A percentile compares a stretch with the other conserved stretches of the same genome.
Conservation (phyloP, 1,139 yeast genomes). For the Magnusiomyces tetraspermus region DNA sequence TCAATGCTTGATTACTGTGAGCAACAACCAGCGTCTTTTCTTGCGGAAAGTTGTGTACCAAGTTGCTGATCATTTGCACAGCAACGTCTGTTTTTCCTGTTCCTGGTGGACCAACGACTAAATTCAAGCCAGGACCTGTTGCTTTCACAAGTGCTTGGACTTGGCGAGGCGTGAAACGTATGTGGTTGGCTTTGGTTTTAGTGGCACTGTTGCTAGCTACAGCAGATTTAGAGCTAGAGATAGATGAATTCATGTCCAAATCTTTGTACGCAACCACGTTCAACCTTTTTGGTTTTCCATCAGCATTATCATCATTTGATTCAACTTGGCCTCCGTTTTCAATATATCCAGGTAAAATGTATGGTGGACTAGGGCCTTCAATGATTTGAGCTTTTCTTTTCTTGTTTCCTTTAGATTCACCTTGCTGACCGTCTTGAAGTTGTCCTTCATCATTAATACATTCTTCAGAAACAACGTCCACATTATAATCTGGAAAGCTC, state of each 20-base stretch:
- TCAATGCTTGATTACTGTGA: conserved; percentile 23
- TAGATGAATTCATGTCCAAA: too few relatives aligned
- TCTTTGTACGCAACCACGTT: not conserved
- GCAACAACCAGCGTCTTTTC: conserved; percentile 36
- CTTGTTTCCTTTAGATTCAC: not conserved
- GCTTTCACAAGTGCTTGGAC: conserved; percentile 24
- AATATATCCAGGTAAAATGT: conserved; percentile 8
- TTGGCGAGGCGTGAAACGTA: conserved; percentile 25
- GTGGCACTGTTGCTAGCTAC: too few relatives aligned
- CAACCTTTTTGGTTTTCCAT: not conserved
- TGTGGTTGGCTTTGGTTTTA: conserved; percentile 12
- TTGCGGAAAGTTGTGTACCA: conserved; percentile 26
- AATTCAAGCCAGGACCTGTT: conserved; percentile 30
- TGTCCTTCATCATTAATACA: not conserved
- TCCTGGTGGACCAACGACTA: conserved; percentile 41
- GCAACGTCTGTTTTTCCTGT: conserved; percentile 37
- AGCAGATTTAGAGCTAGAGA: too few relatives aligned
- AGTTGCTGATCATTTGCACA: conserved; percentile 22
- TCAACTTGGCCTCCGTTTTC: not conserved
- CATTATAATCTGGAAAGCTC: conserved; percentile 19
- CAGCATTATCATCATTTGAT: not conserved
- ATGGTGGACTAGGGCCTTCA: conserved; percentile 9
- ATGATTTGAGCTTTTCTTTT: not conserved
- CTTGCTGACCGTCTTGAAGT: not conserved
- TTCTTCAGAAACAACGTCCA: not conserved